Conservation (phyloP, 306 rosid genomes). For the Fragaria nilgerrensis region DNA sequence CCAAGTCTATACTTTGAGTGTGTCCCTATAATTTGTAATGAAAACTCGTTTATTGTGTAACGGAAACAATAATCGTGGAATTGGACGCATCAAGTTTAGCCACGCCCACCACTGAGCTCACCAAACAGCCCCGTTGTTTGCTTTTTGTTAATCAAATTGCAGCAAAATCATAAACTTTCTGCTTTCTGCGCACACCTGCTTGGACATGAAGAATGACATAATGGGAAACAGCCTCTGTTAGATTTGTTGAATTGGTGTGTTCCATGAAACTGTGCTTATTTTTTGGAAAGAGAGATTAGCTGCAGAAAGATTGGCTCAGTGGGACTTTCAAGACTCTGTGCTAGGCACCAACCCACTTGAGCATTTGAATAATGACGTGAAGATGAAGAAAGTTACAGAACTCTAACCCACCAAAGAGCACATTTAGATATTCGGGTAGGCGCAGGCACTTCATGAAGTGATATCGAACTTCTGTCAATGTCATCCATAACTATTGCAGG, state of each 20-base stretch:
- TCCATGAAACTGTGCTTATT: background rate
- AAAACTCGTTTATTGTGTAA: background rate
- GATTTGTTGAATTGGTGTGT: background rate
- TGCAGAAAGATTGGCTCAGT: background rate
- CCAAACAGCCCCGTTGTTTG: background rate
- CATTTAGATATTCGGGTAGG: background rate
- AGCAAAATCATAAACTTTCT: background rate
- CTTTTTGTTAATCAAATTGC: background rate
- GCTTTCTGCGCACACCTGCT: background rate
- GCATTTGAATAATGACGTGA: constrained; percentile 1
- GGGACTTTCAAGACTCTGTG: background rate
- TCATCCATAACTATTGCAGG: background rate
- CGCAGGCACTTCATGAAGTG: background rate
- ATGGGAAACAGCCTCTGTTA: background rate
- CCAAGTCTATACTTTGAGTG: background rate
- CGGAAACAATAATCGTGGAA: background rate
- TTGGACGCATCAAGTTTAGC: background rate
- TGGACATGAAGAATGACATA: background rate
- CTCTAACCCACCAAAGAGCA: background rate
- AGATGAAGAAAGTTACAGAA: constrained; percentile 3
- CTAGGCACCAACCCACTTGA: background rate
- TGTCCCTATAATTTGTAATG: background rate
- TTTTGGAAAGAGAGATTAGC: background rate
- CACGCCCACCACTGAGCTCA: constrained; percentile 15
- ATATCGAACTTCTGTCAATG: background rate